These are phyloP conservation scores for Chrysopogon serrulatus DNA, from an alignment of 176 grass and related monocot genomes.

Conservation along the genomic window DNA sequence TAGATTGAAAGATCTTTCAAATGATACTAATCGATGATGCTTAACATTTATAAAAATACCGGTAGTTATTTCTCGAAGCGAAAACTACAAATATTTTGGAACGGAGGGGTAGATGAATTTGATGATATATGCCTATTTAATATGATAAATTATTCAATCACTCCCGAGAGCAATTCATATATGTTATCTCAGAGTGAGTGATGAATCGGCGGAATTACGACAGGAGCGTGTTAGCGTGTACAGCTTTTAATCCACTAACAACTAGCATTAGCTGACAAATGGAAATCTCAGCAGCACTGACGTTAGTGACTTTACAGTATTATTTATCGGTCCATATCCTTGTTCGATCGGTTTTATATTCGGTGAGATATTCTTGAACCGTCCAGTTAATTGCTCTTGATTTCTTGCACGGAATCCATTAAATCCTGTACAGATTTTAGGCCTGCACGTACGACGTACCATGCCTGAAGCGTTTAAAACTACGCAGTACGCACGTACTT, in stretches of 20 bases:
- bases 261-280: background rate
- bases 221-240: background rate
- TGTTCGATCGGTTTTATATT: background rate
- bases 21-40: too few species aligned
- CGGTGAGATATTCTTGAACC: background rate
- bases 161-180: background rate
- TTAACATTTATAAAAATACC: too few species aligned
- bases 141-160: too few species aligned
- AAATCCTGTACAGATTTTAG: slow-evolving; percentile 18
- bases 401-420: background rate
- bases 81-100: too few species aligned
- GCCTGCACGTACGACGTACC: slow-evolving; percentile 5
- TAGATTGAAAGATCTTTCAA: too few species aligned
- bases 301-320: background rate
- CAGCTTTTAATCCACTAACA: background rate
- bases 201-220: background rate
- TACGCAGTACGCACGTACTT: background rate
- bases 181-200: background rate
- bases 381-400: background rate
- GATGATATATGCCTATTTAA: too few species aligned
- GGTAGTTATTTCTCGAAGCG: too few species aligned
- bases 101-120: too few species aligned
- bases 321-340: background rate
- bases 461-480: background rate
- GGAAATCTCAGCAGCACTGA: background rate